phyloP scores from a whole-genome alignment of 2,329 filamentous ascomycete species.

The Alternaria atra region DNA sequence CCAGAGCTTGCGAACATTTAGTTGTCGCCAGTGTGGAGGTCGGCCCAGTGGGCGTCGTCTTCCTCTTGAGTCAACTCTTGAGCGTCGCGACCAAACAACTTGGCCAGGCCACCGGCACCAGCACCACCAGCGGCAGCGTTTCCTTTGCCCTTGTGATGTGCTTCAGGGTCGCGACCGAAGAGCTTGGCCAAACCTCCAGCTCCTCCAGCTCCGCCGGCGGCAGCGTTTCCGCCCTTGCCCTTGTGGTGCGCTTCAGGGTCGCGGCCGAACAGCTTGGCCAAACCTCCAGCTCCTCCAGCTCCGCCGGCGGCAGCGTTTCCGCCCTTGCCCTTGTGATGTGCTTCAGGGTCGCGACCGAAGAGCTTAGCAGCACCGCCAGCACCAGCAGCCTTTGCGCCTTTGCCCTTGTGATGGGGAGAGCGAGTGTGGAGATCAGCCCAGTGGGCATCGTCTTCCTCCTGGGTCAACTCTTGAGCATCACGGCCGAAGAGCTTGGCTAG shows the following conservation, averaged over 20 bases:
- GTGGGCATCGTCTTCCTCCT: neutral
- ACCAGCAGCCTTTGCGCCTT: neutral
- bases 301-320: conserved; percentile 1
- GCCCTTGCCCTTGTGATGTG: conserved; percentile 17
- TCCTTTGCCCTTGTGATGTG: conserved; percentile 17
- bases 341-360: neutral
- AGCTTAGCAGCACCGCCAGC: neutral
- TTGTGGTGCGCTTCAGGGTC: conserved; percentile 13
- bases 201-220: neutral
- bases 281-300: neutral
- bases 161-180: neutral
- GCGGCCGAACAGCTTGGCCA: neutral
- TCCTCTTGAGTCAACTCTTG: neutral
- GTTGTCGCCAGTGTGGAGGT: conserved; percentile 2
- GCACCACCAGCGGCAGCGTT: too few species aligned
- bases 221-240: conserved; percentile 15
- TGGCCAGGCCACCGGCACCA: neutral
- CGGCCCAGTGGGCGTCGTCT: neutral
- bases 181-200: neutral
- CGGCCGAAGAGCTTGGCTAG: neutral
- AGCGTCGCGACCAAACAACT: neutral
- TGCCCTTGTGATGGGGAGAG: conserved; percentile 16
- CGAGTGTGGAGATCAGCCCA: conserved; percentile 3
- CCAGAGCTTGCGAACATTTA: neutral
- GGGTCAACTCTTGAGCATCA: neutral